Base-by-base conservation (phyloP, 2,329 filamentous ascomycete species). In the Exophiala mesophila region DNA sequence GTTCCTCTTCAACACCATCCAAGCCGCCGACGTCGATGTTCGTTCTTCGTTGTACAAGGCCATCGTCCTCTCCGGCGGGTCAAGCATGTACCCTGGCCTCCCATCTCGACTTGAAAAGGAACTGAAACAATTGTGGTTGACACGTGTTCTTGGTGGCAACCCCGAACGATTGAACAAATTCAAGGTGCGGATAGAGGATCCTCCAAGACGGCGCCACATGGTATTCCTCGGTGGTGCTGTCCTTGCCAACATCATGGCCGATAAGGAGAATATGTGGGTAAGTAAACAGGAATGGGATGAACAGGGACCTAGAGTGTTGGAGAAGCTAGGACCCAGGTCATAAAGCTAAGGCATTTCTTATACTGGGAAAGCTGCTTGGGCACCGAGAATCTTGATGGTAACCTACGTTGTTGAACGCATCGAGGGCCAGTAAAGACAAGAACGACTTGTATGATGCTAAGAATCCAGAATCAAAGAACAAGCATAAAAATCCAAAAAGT, bases 261-360 rank as follows among this genome's bases (percentile, higher is more conserved):
- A 97, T 70, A 97, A 96, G 72, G 88, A 96, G 66, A 85, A 83
- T 64, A 97, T 97, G 92, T 98, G 92, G 92, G 89, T 98, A 60
- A 85, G 84, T 56, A 95, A 95, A 75, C 77, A 85, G 60, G 92
- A 98, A 69, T 98, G 92, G 92, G 78, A 92, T 60, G 92, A 98
- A 69, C 84, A 96, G 64, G 92, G 92, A 28, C 63, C 84, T 26
- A 77, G 84, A 44, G 82, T 85, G 47, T 69, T 98, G 61, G 87
- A 94, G 71, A 98, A 97, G 75, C 73, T 98, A 58, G 92, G 92
- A 10, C 87, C 88, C 37, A 82, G 90, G 78, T 92, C 16, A 20
- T 44, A 35, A 26, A 30, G 38, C n/a, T n/a, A n/a, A n/a, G n/a
- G n/a, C n/a, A n/a, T n/a, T n/a, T n/a, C n/a, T n/a, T n/a, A n/a